A percentile compares a stretch with the other conserved stretches of the same genome.
These are phyloP conservation scores for Picea mariana DNA, from an alignment of 83 land plant genomes.

Conservation along the genomic window DNA sequence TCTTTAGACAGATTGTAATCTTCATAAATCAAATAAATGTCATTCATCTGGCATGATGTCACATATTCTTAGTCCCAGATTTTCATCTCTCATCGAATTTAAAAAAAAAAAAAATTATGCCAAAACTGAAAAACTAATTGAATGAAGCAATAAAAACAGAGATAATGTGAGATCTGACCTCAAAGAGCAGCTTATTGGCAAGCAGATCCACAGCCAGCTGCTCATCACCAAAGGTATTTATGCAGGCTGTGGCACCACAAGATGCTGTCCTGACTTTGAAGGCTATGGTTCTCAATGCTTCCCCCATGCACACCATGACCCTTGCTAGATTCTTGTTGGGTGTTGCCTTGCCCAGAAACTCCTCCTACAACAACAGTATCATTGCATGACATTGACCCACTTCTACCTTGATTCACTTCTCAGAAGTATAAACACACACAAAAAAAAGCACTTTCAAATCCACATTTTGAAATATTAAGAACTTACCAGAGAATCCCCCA, in stretches of 20 bases:
- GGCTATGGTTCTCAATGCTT: constrained; percentile 89
- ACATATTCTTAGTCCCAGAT: not conserved
- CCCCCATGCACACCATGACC: constrained; percentile 90
- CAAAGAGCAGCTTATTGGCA: constrained; percentile 93
- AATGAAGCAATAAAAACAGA: not conserved
- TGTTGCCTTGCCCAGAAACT: constrained; percentile 82
- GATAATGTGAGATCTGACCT: constrained; percentile 40
- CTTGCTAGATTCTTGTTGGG: constrained; percentile 71
- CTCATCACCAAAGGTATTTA: constrained; percentile 96
- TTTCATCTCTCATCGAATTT: not conserved
- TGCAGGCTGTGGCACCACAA: constrained; percentile 95
- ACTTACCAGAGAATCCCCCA: constrained; percentile 71
- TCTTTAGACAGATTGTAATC: not conserved
- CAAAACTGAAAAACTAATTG: no score
- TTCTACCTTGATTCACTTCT: not conserved
- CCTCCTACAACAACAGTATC: constrained; percentile 52
- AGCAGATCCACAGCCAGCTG: constrained; percentile 97
- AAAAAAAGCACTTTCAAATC: not conserved
- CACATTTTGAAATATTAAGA: not conserved
- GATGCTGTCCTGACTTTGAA: constrained; percentile 98
- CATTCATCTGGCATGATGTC: not conserved
- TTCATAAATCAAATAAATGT: not conserved
- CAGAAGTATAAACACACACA: not conserved
- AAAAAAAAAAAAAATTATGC: not conserved
- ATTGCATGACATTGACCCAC: constrained; percentile 1